Base-by-base conservation (phyloP, 495 filamentous ascomycete genomes). In the Penicillium soppii region DNA sequence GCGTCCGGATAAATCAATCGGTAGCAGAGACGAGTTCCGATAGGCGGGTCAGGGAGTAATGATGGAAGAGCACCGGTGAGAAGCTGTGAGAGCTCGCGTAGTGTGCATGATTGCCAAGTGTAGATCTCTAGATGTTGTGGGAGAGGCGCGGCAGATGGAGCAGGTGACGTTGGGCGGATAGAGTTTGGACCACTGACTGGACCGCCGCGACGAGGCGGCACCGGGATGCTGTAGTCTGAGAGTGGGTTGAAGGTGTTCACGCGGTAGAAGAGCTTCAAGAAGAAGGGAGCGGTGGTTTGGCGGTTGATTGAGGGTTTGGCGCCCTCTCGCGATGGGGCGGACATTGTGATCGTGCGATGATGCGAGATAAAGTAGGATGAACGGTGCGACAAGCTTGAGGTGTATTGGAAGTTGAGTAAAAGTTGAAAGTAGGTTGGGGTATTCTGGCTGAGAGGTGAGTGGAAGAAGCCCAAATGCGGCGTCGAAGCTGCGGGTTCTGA, bases 191-290 rank as follows among this genome's bases (percentile, higher is more conserved):
- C 69, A 53, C 64, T 71, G 22, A 53, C 50, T 22, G 62, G 63
- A 8, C 61, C 65, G 35, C 56, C 50, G 49, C 61, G 62, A 44
- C 58, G 63, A 12, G 62, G 37, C 1, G 56, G 48, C 6, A 42
- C 19, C 4, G 59, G 42, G 16, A 56, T 40, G 16, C 62, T 56
- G 47, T 70, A 72, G 62, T 73, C 68, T 39, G 68, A 64, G 32
- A 72, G 62, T 32, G 80, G 77, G 75, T 92, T 88, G 59, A 86
- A 95, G 36, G 77, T 77, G 59, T 85, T 82, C 6, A 72, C 77
- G 50, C 84, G 80, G 72, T 95, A 95, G 76, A 92, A 96, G 58
- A 97, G 82, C 66, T 89, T 92, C 13, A 98, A 78, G 61, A 92
- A 83, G 75, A 97, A 96, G 32, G 94, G 94, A 2, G 87, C 83